Percentiles rank a stretch among this genome's conserved stretches.
These are phyloP conservation scores for Didymosphaeria variabile DNA, from an alignment of 2,329 filamentous ascomycete species.

Conservation along the genomic window DNA sequence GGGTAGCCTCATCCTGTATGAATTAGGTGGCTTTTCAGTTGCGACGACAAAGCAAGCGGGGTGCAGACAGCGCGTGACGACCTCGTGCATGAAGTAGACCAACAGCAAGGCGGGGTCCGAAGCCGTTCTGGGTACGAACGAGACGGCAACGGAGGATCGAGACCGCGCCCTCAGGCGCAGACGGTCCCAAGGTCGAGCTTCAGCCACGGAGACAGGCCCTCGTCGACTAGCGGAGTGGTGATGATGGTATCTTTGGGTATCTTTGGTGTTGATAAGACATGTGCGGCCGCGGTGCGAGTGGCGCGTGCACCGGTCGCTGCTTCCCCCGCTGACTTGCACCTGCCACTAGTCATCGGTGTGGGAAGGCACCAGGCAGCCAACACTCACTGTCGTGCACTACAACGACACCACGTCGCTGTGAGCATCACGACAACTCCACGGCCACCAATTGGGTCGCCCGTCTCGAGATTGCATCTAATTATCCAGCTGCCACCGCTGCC, in stretches of 20 bases:
- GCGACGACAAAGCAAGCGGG: conserved; percentile 37
- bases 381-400: conserved; percentile 8
- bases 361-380: conserved; percentile 6
- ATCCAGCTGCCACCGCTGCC: conserved; percentile 4
- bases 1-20: conserved; percentile 46
- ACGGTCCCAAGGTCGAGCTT: background rate
- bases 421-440: conserved; percentile 3
- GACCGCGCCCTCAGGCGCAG: background rate
- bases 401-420: conserved; percentile 3
- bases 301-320: conserved; percentile 11
- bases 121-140: background rate
- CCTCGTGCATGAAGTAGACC: conserved; percentile 14
- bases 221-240: background rate
- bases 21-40: conserved; percentile 49
- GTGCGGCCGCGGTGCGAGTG: background rate
- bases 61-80: conserved; percentile 13
- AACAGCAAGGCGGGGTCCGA: conserved; percentile 1
- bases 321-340: conserved; percentile 9
- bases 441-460: conserved; percentile 2
- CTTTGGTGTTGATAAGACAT: background rate
- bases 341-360: conserved; percentile 1
- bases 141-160: background rate
- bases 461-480: conserved; percentile 14
- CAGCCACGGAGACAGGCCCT: background rate
- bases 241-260: background rate